Conservation (phyloP, 2,329 filamentous ascomycete genomes). For the Onygena corvina region DNA sequence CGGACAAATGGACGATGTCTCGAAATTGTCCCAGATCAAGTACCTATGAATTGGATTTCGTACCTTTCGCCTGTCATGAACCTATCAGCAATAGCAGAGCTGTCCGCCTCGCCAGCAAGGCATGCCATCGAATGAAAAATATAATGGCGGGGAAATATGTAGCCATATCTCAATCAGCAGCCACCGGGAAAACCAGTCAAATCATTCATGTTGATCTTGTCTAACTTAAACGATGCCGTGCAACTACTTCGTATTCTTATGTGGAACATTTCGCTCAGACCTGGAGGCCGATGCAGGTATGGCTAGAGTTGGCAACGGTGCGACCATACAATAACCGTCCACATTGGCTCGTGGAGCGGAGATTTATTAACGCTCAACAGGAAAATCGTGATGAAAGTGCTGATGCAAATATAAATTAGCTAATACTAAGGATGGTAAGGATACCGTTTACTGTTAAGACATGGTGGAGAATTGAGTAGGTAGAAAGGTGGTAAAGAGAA, state of each 20-base stretch:
- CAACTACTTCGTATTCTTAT: neutral
- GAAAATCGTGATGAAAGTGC: neutral
- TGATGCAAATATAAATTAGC: neutral
- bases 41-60: neutral
- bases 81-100: constrained; percentile 2
- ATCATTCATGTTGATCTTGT: neutral
- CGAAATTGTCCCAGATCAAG: neutral
- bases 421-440: neutral
- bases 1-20: neutral
- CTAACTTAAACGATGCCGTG: neutral
- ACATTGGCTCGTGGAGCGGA: constrained; percentile 5
- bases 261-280: neutral
- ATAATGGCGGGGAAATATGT: neutral
- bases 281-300: neutral
- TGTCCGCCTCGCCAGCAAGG: neutral
- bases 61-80: neutral
- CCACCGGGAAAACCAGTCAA: neutral
- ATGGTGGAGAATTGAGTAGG: constrained; percentile 1
- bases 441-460: constrained; percentile 3
- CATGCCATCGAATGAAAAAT: neutral
- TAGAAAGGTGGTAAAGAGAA: neutral
- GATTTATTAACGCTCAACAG: neutral
- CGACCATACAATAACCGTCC: constrained; percentile 2
- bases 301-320: neutral
- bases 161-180: neutral